phyloP scores from a whole-genome alignment of 257 asterid species.

The Penstemon davidsonii region DNA sequence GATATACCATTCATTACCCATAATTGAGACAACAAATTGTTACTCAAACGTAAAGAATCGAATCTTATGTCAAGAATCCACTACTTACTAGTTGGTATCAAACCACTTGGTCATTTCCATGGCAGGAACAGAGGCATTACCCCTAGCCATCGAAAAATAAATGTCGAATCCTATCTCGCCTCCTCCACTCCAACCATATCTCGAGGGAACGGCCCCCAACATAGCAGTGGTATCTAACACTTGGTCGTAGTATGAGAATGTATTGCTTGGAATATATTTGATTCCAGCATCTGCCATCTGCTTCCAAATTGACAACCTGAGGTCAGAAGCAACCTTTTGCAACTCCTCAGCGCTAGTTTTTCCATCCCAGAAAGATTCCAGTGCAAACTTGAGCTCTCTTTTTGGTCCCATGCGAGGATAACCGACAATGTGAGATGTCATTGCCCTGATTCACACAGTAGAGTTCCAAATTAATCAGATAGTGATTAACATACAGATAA shows the following conservation, averaged over 20 bases:
- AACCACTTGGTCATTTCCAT: slow-evolving; percentile 98
- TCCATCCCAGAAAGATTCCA: slow-evolving; percentile 86
- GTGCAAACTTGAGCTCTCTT: slow-evolving; percentile 77
- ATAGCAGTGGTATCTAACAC: slow-evolving; percentile 75
- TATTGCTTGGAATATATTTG: slow-evolving; percentile 83
- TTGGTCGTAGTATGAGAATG: slow-evolving; percentile 83
- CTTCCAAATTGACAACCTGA: slow-evolving; percentile 71
- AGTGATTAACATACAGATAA: neutral
- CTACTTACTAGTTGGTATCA: slow-evolving; percentile 86
- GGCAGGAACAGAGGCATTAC: slow-evolving; percentile 83
- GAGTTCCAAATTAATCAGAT: neutral
- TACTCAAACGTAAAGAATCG: neutral
- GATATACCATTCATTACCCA: neutral
- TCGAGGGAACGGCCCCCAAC: slow-evolving; percentile 83
- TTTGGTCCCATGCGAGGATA: slow-evolving; percentile 65
- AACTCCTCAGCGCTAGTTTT: slow-evolving; percentile 65
- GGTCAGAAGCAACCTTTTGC: slow-evolving; percentile 63
- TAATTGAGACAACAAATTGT: neutral
- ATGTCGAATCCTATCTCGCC: slow-evolving; percentile 69
- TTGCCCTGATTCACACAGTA: slow-evolving; percentile 36
- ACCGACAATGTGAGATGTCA: slow-evolving; percentile 83
- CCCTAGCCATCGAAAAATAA: slow-evolving; percentile 92
- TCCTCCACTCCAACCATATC: slow-evolving; percentile 73
- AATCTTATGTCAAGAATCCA: slow-evolving; percentile 6
- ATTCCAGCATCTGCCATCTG: slow-evolving; percentile 83